Conservation (phyloP, 2,329 filamentous ascomycete genomes). For the Pyrenochaeta sp. region DNA sequence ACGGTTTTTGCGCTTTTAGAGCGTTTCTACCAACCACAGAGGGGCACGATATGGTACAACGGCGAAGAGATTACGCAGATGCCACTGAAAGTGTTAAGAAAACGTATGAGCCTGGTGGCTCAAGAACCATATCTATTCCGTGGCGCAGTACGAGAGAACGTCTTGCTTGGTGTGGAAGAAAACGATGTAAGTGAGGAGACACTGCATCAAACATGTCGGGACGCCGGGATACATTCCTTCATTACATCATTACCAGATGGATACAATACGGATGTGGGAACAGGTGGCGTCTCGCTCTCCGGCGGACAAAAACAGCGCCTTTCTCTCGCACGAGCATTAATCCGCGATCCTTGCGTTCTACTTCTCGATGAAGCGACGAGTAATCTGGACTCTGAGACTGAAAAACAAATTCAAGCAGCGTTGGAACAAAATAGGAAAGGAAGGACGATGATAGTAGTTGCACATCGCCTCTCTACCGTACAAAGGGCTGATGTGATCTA, state of each 20-base stretch:
- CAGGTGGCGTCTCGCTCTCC: conserved; percentile 67
- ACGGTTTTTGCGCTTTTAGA: conserved; percentile 92
- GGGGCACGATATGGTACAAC: conserved; percentile 70
- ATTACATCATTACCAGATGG: conserved; percentile 39
- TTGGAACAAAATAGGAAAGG: conserved; percentile 64
- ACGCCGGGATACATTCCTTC: conserved; percentile 43
- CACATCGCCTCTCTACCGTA: conserved; percentile 52
- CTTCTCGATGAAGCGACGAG: conserved; percentile 68
- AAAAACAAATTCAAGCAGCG: conserved; percentile 72
- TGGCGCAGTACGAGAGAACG: conserved; percentile 58
- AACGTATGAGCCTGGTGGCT: conserved; percentile 72
- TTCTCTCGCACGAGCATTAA: conserved; percentile 74
- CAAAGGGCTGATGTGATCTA: conserved; percentile 52
- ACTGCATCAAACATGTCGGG: conserved; percentile 61
- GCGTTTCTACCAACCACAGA: conserved; percentile 87
- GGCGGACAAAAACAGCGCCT: conserved; percentile 82
- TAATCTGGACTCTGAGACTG: conserved; percentile 70
- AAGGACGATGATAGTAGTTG: conserved; percentile 53
- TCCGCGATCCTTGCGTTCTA: conserved; percentile 66
- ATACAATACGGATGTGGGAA: conserved; percentile 37
- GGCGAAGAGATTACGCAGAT: conserved; percentile 68
- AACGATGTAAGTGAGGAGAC: conserved; percentile 57
- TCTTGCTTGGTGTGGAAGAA: conserved; percentile 54
- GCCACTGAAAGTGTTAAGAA: conserved; percentile 58
- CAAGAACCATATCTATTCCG: conserved; percentile 58